Conservation (phyloP, 2,329 filamentous ascomycete genomes). For the Trichoderma sp. region DNA sequence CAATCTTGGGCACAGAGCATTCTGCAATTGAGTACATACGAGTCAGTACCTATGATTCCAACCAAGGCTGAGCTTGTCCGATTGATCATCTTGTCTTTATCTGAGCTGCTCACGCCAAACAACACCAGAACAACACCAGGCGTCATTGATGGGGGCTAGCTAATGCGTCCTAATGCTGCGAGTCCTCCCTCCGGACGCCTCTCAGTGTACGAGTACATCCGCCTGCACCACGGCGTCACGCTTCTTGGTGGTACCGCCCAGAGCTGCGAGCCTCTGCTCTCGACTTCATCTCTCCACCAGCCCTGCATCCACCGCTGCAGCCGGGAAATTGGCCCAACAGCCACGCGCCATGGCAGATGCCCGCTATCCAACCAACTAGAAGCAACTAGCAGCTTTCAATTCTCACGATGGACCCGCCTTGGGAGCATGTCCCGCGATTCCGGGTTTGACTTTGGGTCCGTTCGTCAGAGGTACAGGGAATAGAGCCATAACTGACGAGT, state of each 20-base stretch:
- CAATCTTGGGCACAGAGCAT: background rate
- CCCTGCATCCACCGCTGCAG: conserved; percentile 20
- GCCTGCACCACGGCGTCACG: background rate
- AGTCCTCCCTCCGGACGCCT: background rate
- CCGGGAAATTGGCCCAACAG: conserved; percentile 27
- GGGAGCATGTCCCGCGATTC: conserved; percentile 17
- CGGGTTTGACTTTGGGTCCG: conserved; percentile 18
- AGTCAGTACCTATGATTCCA: background rate
- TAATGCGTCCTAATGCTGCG: background rate
- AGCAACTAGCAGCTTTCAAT: background rate
- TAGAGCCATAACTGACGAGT: background rate
- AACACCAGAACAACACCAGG: background rate
- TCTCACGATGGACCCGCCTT: conserved; percentile 4
- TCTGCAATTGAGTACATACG: background rate
- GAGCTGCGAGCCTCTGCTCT: background rate
- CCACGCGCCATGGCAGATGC: conserved; percentile 15
- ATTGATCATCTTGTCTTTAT: background rate
- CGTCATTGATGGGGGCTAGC: background rate
- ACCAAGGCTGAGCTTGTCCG: background rate
- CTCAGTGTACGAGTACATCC: background rate
- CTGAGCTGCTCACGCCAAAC: background rate
- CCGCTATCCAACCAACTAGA: conserved; percentile 7
- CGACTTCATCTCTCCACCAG: conserved; percentile 19
- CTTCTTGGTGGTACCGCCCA: background rate
- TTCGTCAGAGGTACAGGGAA: background rate